Evolutionary conservation across 1,139 yeast genomes (phyloP).

Genomic region (Scheffersomyces segobiensis): DNA sequence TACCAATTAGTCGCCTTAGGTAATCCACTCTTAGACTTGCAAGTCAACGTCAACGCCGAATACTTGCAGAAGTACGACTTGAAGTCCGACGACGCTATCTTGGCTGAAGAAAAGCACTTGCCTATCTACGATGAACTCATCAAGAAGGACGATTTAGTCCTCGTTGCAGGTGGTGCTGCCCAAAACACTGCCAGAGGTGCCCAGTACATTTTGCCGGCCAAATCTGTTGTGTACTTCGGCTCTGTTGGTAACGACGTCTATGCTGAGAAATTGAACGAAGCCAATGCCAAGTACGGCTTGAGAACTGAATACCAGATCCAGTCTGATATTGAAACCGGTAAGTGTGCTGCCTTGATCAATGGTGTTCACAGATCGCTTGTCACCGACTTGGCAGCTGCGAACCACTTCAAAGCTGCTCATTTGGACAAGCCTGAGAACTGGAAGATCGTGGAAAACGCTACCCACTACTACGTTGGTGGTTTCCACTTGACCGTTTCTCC

Average conservation of each 20-base stretch:
- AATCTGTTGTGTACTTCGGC: slow-evolving; percentile 91
- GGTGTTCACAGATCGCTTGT: slow-evolving; percentile 89
- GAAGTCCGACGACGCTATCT: slow-evolving; percentile 92
- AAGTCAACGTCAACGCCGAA: slow-evolving; percentile 69
- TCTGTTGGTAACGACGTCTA: slow-evolving; percentile 93
- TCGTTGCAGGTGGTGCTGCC: slow-evolving; percentile 99
- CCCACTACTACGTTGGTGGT: slow-evolving; percentile 90
- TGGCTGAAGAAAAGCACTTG: slow-evolving; percentile 85
- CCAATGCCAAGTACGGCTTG: slow-evolving; percentile 88
- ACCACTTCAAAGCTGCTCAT: slow-evolving; percentile 90
- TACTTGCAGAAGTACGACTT: slow-evolving; percentile 78
- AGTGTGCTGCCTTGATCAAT: slow-evolving; percentile 94
- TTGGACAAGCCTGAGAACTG: slow-evolving; percentile 89
- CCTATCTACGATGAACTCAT: slow-evolving; percentile 82
- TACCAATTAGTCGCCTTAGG: slow-evolving; percentile 51
- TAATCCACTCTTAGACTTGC: slow-evolving; percentile 82
- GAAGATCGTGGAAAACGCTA: slow-evolving; percentile 78
- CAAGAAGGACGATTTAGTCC: slow-evolving; percentile 57
- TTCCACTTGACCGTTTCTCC: slow-evolving; percentile 98
- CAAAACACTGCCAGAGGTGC: slow-evolving; percentile 99
- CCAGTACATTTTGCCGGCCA: slow-evolving; percentile 79
- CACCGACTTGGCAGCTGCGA: slow-evolving; percentile 97
- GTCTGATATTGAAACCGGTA: slow-evolving; percentile 81
- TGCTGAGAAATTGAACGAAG: slow-evolving; percentile 76
- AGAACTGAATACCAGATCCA: slow-evolving; percentile 82